phyloP scores from a whole-genome alignment of 2,329 filamentous ascomycete species.

The Byssochlamys sp. region DNA sequence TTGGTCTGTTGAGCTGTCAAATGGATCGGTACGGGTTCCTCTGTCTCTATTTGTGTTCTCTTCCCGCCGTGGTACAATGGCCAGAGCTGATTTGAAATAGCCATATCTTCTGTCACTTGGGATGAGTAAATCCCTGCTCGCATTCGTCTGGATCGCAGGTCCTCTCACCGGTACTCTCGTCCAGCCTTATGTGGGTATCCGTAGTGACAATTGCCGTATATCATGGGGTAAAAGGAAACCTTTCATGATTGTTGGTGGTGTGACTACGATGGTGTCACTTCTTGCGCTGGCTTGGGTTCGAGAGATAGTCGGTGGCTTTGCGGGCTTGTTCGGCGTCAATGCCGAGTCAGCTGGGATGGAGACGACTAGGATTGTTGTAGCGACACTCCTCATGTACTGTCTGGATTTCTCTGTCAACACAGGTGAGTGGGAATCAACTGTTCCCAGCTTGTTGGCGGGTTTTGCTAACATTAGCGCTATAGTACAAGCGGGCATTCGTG shows the following conservation, averaged over 20 bases:
- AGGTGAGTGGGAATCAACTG: slow-evolving; percentile 39
- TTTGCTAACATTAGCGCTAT: slow-evolving; percentile 8
- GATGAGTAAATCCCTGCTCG: slow-evolving; percentile 72
- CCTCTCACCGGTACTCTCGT: slow-evolving; percentile 69
- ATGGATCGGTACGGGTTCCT: slow-evolving; percentile 59
- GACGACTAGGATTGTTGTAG: slow-evolving; percentile 61
- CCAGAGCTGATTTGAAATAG: slow-evolving; percentile 11
- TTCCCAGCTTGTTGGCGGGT: not conserved
- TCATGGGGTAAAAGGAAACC: slow-evolving; percentile 71
- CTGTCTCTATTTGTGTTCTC: not conserved
- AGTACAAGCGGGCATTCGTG: slow-evolving; percentile 83
- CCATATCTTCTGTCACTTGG: slow-evolving; percentile 72
- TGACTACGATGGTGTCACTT: slow-evolving; percentile 58
- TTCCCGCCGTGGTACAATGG: not conserved
- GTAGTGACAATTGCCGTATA: slow-evolving; percentile 67
- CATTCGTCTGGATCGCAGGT: slow-evolving; percentile 75
- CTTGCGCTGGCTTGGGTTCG: slow-evolving; percentile 64
- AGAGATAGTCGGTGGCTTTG: slow-evolving; percentile 59
- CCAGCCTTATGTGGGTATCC: slow-evolving; percentile 72
- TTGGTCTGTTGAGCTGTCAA: slow-evolving; percentile 90
- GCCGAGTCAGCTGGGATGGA: slow-evolving; percentile 56
- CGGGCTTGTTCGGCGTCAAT: slow-evolving; percentile 62
- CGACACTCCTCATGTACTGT: slow-evolving; percentile 78
- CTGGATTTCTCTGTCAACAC: slow-evolving; percentile 94
- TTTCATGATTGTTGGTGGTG: slow-evolving; percentile 64